Evolutionary conservation across 139 green algal species (phyloP).

Genomic region (Chara braunii): DNA sequence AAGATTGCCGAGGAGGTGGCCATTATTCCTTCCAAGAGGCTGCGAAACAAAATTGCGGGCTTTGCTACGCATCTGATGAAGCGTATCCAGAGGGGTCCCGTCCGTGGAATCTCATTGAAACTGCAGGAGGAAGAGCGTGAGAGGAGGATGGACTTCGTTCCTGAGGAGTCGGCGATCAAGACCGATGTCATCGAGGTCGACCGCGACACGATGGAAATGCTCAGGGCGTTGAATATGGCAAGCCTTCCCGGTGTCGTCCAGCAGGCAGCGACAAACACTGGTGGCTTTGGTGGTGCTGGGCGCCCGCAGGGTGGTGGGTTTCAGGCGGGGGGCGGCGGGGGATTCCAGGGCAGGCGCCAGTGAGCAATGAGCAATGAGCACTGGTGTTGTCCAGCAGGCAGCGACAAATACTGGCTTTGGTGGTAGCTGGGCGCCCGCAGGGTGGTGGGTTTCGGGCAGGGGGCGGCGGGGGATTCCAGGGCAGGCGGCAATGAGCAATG

Average conservation of each 20-base stretch:
- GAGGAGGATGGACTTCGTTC: slow-evolving; percentile 97
- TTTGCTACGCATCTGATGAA: slow-evolving; percentile 99
- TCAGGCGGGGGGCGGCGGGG: too few relatives aligned
- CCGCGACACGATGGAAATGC: slow-evolving; percentile 92
- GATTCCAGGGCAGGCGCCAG: too few relatives aligned
- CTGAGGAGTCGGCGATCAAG: slow-evolving; percentile 92
- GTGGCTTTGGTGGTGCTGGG: too few relatives aligned
- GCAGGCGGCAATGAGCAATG: too few relatives aligned
- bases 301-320: too few relatives aligned
- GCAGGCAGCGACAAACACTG: too few relatives aligned
- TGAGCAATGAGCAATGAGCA: too few relatives aligned
- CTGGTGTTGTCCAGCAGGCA: too few relatives aligned
- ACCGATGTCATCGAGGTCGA: slow-evolving; percentile 89
- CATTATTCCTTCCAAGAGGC: slow-evolving; percentile 79
- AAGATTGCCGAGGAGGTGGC: slow-evolving; percentile 89
- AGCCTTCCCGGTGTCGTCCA: slow-evolving; percentile 72
- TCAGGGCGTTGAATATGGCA: slow-evolving; percentile 84
- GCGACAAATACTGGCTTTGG: too few relatives aligned
- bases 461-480: too few relatives aligned
- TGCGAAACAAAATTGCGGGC: slow-evolving; percentile 99
- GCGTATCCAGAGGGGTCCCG: slow-evolving; percentile 95
- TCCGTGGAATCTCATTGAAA: slow-evolving; percentile 99
- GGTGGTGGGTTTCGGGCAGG: too few relatives aligned
- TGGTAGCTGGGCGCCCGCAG: too few relatives aligned
- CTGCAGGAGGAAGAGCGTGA: slow-evolving; percentile 99